Conservation (phyloP, 2,329 filamentous ascomycete species). For the Cladosporium sp. region DNA sequence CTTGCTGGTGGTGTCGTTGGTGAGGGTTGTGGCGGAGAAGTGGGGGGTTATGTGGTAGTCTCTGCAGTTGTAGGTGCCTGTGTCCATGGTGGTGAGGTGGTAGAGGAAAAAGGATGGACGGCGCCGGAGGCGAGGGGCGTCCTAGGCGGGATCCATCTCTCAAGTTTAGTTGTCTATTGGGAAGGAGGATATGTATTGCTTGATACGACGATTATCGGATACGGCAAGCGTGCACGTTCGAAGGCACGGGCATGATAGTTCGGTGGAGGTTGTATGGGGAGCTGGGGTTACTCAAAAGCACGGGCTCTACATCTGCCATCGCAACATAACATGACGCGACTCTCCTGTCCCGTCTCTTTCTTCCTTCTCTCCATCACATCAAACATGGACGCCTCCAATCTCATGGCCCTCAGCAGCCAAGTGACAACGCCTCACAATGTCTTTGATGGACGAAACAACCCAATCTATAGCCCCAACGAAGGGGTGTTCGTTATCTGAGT, state of each 20-base stretch:
- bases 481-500: slow-evolving; percentile 52
- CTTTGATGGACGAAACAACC: slow-evolving; percentile 30
- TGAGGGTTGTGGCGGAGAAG: slow-evolving; percentile 29
- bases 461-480: slow-evolving; percentile 54
- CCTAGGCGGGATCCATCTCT: not conserved
- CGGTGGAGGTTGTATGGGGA: not conserved
- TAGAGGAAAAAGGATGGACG: not conserved
- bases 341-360: slow-evolving; percentile 14
- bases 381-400: slow-evolving; percentile 14
- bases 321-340: slow-evolving; percentile 1
- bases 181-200: not conserved
- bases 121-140: not conserved
- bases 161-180: not conserved
- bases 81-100: slow-evolving; percentile 31
- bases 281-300: not conserved
- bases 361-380: slow-evolving; percentile 21
- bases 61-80: slow-evolving; percentile 39
- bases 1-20: slow-evolving; percentile 20
- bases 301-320: not conserved
- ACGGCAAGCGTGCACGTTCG: not conserved
- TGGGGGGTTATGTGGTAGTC: slow-evolving; percentile 38
- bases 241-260: not conserved
- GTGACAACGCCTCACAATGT: slow-evolving; percentile 8
- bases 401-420: slow-evolving; percentile 17
- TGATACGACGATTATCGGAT: not conserved